Conservation (phyloP, 257 asterid species). For the Primulina huaijiensis region DNA sequence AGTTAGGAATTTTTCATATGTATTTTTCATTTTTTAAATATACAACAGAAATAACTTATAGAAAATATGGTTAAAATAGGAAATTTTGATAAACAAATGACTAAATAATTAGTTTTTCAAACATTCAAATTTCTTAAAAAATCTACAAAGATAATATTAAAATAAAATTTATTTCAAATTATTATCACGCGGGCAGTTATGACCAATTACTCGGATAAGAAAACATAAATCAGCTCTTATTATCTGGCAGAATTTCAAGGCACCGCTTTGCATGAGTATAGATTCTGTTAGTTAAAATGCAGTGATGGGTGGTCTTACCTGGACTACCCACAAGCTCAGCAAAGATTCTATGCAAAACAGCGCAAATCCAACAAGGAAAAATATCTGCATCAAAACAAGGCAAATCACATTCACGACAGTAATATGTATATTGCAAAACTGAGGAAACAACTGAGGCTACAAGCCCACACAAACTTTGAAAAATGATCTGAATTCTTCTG, state of each 20-base stretch:
- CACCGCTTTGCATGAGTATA: neutral
- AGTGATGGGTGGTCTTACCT: constrained; percentile 35
- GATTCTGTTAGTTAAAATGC: neutral
- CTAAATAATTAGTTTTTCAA: too few species aligned
- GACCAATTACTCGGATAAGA: neutral
- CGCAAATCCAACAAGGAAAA: constrained; percentile 49
- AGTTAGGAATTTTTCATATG: too few species aligned
- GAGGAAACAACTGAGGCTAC: neutral
- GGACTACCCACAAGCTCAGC: constrained; percentile 55
- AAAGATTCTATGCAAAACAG: constrained; percentile 47
- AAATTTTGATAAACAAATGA: too few species aligned
- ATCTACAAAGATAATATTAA: neutral
- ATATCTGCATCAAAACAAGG: constrained; percentile 34
- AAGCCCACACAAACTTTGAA: neutral
- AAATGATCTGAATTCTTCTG: neutral
- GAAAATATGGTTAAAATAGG: too few species aligned
- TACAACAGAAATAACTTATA: too few species aligned
- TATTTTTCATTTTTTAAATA: too few species aligned
- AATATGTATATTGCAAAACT: neutral
- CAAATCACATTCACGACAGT: neutral
- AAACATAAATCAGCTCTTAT: too few species aligned
- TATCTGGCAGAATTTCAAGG: neutral
- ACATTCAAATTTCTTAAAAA: too few species aligned
- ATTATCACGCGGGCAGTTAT: neutral
- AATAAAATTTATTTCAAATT: too few species aligned